phyloP scores from a whole-genome alignment of 352 stramenopile genomes.

The Phytopythium cucurbitacearum region DNA sequence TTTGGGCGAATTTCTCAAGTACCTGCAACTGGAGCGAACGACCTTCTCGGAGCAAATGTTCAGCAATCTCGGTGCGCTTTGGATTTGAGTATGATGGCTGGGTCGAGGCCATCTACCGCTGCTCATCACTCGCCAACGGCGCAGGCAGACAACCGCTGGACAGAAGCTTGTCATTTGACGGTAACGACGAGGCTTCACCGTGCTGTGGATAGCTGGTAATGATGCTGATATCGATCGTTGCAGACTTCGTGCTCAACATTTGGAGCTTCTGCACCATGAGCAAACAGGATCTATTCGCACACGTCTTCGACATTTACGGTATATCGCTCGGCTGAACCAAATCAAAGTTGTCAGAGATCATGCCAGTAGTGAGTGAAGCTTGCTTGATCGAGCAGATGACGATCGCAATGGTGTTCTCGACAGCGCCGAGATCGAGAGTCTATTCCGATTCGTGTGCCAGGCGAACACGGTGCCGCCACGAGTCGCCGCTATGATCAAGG shows the following conservation, averaged over 20 bases:
- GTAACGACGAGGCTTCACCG: constrained; percentile 1
- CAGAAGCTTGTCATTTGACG: constrained; percentile 40
- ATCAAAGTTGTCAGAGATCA: not conserved
- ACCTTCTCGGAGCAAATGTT: constrained; percentile 49
- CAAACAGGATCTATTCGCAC: constrained; percentile 22
- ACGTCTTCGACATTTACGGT: constrained; percentile 52
- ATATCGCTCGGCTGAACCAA: not conserved
- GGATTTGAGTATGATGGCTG: not conserved
- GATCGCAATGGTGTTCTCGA: constrained; percentile 42
- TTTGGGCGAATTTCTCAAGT: constrained; percentile 42
- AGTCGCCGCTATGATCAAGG: constrained; percentile 27
- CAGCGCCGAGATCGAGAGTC: constrained; percentile 38
- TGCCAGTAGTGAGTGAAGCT: constrained; percentile 1
- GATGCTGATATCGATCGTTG: not conserved
- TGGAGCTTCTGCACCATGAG: constrained; percentile 65
- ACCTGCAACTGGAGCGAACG: constrained; percentile 32
- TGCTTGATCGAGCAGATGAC: constrained; percentile 20
- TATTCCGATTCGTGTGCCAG: constrained; percentile 49
- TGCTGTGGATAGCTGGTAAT: not conserved
- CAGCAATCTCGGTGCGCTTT: constrained; percentile 29
- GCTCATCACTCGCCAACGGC: not conserved
- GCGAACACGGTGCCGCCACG: constrained; percentile 29
- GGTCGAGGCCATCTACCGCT: not conserved
- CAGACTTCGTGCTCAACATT: constrained; percentile 52
- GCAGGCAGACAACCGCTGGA: constrained; percentile 34